A percentile compares a stretch with the other conserved stretches of the same genome.
These are phyloP conservation scores for Krasilnikovozyma curviuscula DNA, from an alignment of 768 basidiomycete species.

Conservation along the genomic window DNA sequence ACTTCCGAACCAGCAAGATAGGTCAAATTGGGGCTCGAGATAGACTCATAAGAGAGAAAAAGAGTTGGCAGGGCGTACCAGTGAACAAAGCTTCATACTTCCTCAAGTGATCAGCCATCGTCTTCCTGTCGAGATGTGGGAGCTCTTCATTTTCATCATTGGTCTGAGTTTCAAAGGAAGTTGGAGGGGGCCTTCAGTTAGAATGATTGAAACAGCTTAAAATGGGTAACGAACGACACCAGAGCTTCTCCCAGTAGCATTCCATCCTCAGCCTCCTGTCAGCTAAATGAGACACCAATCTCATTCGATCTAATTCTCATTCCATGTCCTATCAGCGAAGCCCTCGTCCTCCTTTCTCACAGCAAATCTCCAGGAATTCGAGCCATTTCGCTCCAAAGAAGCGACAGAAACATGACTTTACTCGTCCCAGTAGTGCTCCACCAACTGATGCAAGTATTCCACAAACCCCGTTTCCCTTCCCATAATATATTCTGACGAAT, in stretches of 20 bases:
- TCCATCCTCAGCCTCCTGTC: constrained; percentile 39
- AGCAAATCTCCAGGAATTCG: too few species aligned
- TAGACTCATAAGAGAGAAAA: too few species aligned
- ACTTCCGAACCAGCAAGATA: too few species aligned
- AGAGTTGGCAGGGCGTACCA: too few species aligned
- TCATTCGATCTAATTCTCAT: not conserved
- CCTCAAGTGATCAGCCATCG: constrained; percentile 81
- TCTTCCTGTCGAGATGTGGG: constrained; percentile 26
- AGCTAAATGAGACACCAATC: not conserved
- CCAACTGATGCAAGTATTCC: not conserved
- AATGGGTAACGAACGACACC: constrained; percentile 9
- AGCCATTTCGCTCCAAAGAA: too few species aligned
- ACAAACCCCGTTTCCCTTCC: not conserved
- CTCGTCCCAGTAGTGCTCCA: not conserved
- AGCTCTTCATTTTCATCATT: not conserved
- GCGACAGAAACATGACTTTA: not conserved
- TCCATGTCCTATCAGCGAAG: too few species aligned
- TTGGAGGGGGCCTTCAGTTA: not conserved
- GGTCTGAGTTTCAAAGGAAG: not conserved
- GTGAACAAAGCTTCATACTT: constrained; percentile 19
- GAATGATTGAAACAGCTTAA: not conserved
- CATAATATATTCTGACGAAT: not conserved
- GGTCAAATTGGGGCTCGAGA: too few species aligned
- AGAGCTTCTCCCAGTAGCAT: constrained; percentile 65
- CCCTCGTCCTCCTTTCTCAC: too few species aligned